Evolutionary conservation across 2,329 filamentous ascomycete genomes (phyloP).

Genomic region (Coniochaeta pulveracea): DNA sequence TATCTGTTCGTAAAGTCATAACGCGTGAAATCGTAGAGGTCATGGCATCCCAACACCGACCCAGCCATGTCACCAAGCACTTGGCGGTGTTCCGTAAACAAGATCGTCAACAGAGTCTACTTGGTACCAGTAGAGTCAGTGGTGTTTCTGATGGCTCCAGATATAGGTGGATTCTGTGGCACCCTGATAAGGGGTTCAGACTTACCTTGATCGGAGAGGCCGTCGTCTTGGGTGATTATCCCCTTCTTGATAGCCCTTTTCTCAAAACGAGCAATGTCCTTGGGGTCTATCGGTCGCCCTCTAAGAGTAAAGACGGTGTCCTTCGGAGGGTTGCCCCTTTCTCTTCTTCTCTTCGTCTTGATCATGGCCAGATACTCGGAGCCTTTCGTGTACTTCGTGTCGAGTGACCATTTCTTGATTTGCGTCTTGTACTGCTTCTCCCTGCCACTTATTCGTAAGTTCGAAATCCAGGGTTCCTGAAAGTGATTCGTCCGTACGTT

Average conservation of each 20-base stretch:
- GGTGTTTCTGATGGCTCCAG: neutral
- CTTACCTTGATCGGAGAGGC: slow-evolving; percentile 8
- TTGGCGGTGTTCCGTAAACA: slow-evolving; percentile 11
- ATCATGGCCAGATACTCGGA: slow-evolving; percentile 21
- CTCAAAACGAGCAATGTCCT: slow-evolving; percentile 16
- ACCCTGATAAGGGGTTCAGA: neutral
- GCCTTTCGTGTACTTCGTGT: slow-evolving; percentile 21
- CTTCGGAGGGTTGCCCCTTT: slow-evolving; percentile 13
- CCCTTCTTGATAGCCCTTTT: slow-evolving; percentile 16
- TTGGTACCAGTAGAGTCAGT: neutral
- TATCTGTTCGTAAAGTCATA: no score
- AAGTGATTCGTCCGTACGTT: slow-evolving; percentile 12
- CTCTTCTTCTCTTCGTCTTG: slow-evolving; percentile 14
- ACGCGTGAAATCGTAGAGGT: no score
- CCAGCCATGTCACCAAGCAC: no score
- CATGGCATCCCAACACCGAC: no score
- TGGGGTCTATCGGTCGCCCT: slow-evolving; percentile 15
- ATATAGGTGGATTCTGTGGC: neutral
- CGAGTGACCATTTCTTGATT: slow-evolving; percentile 21
- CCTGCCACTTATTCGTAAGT: slow-evolving; percentile 7
- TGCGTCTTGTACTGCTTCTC: slow-evolving; percentile 21
- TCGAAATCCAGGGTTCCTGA: neutral
- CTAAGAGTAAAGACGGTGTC: slow-evolving; percentile 16
- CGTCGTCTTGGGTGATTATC: slow-evolving; percentile 9
- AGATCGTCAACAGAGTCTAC: slow-evolving; percentile 11